These are phyloP conservation scores for Monosporozyma aquatica DNA, from an alignment of 805 yeast genomes.

Conservation along the genomic window DNA sequence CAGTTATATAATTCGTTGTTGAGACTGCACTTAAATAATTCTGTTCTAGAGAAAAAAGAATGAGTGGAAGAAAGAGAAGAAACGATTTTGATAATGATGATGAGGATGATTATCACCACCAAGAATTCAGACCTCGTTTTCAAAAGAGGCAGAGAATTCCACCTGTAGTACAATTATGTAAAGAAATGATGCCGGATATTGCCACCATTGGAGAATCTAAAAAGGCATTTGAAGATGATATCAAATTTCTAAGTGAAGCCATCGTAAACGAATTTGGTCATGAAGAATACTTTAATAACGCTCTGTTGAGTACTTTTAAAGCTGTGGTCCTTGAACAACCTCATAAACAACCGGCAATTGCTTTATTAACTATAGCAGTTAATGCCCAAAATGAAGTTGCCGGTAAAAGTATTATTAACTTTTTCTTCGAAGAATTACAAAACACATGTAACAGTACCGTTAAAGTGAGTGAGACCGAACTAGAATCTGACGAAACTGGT, in stretches of 20 bases:
- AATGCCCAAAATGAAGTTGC: constrained; percentile 55
- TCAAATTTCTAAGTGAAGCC: constrained; percentile 59
- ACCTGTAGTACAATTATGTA: constrained; percentile 39
- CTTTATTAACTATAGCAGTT: constrained; percentile 57
- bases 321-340: constrained; percentile 84
- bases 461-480: constrained; percentile 18
- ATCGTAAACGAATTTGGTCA: constrained; percentile 56
- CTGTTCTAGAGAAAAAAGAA: background rate
- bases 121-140: constrained; percentile 26
- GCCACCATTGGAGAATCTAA: constrained; percentile 51
- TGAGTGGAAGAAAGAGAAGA: constrained; percentile 14
- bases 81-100: constrained; percentile 16
- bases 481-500: constrained; percentile 39
- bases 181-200: constrained; percentile 41
- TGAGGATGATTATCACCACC: constrained; percentile 24
- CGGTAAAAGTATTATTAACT: constrained; percentile 62
- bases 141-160: constrained; percentile 33
- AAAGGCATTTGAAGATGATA: constrained; percentile 46
- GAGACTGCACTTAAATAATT: no score
- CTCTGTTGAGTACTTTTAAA: constrained; percentile 52
- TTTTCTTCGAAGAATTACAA: constrained; percentile 56
- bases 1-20: background rate
- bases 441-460: constrained; percentile 37
- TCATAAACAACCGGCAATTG: constrained; percentile 68
- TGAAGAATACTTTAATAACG: constrained; percentile 49